Conservation (phyloP, 305 asterid genomes). For the Euphrasia arctica region DNA sequence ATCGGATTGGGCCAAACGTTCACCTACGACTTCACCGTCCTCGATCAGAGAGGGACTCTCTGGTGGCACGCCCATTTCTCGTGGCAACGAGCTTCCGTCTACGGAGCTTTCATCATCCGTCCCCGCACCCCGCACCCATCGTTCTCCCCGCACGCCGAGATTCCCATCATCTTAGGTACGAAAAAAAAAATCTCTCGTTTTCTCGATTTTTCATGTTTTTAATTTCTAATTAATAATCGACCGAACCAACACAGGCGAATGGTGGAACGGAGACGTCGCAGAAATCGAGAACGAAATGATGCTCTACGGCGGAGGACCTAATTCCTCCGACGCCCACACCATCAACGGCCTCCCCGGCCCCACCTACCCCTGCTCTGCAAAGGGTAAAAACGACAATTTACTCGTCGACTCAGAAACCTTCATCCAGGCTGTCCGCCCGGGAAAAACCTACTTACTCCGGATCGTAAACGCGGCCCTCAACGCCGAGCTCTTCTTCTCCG, state of each 20-base stretch:
- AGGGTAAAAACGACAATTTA: conserved; percentile 31
- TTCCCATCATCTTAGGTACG: neutral
- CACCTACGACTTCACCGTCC: conserved; percentile 47
- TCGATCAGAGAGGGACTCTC: conserved; percentile 51
- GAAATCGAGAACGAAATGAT: neutral
- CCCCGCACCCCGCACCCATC: conserved; percentile 28
- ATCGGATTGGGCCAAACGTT: conserved; percentile 39
- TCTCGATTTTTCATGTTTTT: neutral
- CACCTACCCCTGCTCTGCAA: conserved; percentile 41
- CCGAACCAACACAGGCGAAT: neutral
- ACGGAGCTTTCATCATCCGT: conserved; percentile 61
- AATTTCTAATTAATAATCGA: neutral
- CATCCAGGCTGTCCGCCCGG: conserved; percentile 35
- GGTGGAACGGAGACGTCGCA: neutral
- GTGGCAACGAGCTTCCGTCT: conserved; percentile 62
- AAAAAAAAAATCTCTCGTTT: neutral
- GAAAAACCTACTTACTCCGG: conserved; percentile 55
- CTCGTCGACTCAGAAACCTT: conserved; percentile 39
- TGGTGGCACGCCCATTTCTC: conserved; percentile 66
- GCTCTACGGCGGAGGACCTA: neutral
- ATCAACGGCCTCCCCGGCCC: conserved; percentile 68
- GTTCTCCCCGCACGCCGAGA: neutral
- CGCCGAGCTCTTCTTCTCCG: conserved; percentile 56
- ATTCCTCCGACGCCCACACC: conserved; percentile 50
- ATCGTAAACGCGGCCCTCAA: conserved; percentile 58